phyloP scores from a whole-genome alignment of 305 asterid genomes.

The Plantago lanceolata region DNA sequence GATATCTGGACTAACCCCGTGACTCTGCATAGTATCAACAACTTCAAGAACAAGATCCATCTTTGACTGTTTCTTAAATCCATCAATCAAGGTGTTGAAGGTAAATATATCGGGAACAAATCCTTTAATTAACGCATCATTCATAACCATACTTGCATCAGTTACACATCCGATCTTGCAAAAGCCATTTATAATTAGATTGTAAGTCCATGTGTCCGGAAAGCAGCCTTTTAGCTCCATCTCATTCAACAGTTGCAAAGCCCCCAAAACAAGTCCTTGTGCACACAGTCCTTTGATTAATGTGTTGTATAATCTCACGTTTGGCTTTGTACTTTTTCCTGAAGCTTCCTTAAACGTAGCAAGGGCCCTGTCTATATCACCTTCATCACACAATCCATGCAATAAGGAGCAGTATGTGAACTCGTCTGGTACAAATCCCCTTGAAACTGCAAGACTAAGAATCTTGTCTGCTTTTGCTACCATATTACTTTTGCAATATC shows the following conservation, averaged over 20 bases:
- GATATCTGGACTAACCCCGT: constrained; percentile 62
- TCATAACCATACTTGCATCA: constrained; percentile 57
- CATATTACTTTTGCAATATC: constrained; percentile 70
- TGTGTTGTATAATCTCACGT: constrained; percentile 53
- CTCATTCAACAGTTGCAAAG: constrained; percentile 64
- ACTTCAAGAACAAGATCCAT: constrained; percentile 63
- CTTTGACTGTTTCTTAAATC: constrained; percentile 76
- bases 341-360: constrained; percentile 47
- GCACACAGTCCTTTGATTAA: constrained; percentile 67
- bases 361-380: constrained; percentile 63
- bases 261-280: constrained; percentile 60
- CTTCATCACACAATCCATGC: constrained; percentile 64
- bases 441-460: constrained; percentile 55
- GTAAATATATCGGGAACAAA: constrained; percentile 75
- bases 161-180: constrained; percentile 79
- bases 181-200: constrained; percentile 63
- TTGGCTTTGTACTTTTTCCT: constrained; percentile 50
- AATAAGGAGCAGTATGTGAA: constrained; percentile 73
- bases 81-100: constrained; percentile 83
- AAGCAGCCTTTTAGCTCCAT: constrained; percentile 62
- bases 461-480: constrained; percentile 59
- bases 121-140: constrained; percentile 63
- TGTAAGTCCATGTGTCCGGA: constrained; percentile 75
- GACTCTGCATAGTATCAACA: constrained; percentile 68
- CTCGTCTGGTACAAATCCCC: constrained; percentile 78